Evolutionary conservation across 768 basidiomycete species (phyloP).

Genomic region (Coprinellus micaceus): DNA sequence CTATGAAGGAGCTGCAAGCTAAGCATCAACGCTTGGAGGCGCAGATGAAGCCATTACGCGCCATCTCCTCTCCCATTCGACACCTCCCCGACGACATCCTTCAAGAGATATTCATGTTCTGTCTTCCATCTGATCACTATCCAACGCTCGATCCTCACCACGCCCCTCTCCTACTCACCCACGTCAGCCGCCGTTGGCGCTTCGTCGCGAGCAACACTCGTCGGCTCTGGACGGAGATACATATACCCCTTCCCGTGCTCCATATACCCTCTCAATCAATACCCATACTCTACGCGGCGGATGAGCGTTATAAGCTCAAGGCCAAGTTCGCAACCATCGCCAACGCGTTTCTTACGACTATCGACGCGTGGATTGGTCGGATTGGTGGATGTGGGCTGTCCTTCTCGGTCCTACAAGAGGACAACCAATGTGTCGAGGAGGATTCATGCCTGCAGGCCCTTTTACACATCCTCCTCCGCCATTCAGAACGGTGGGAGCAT

Average conservation of each 20-base stretch:
- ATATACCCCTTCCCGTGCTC: slow-evolving; percentile 16
- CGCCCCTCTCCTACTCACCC: slow-evolving; percentile 16
- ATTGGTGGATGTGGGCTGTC: slow-evolving; percentile 12
- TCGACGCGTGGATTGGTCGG: slow-evolving; percentile 11
- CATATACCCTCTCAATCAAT: slow-evolving; percentile 2
- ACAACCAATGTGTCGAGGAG: slow-evolving; percentile 1
- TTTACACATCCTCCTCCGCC: slow-evolving; percentile 6
- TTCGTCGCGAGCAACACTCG: slow-evolving; percentile 13
- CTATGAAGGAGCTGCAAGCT: background rate
- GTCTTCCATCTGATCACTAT: slow-evolving; percentile 13
- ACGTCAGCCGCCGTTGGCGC: slow-evolving; percentile 17
- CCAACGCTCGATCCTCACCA: slow-evolving; percentile 9
- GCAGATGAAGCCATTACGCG: slow-evolving; percentile 9
- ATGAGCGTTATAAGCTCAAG: slow-evolving; percentile 1
- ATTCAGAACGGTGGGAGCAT: slow-evolving; percentile 9
- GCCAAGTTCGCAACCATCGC: background rate
- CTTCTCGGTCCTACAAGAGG: slow-evolving; percentile 8
- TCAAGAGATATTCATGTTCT: slow-evolving; percentile 18
- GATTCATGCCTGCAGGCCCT: slow-evolving; percentile 7
- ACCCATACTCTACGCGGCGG: background rate
- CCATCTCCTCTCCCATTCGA: slow-evolving; percentile 13
- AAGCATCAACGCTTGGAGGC: slow-evolving; percentile 1
- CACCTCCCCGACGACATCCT: slow-evolving; percentile 18
- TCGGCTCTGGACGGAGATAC: slow-evolving; percentile 17
- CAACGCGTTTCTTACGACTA: slow-evolving; percentile 1